A percentile compares a stretch with the other conserved stretches of the same genome.
These are phyloP conservation scores for Sporothrix pallida DNA, from an alignment of 2,329 filamentous ascomycete genomes.

Conservation along the genomic window DNA sequence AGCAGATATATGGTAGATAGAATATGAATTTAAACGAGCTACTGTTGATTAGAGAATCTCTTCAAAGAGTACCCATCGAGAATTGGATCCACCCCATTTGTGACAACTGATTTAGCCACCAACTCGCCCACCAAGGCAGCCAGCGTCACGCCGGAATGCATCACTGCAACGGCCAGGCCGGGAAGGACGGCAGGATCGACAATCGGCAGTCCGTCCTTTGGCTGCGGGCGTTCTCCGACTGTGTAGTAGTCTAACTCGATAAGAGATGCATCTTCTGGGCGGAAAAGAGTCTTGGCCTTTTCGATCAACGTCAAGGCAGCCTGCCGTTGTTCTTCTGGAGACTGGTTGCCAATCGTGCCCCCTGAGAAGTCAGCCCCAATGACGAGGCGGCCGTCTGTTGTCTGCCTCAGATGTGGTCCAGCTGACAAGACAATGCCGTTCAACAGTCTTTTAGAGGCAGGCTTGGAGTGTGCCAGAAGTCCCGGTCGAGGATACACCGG, in stretches of 20 bases:
- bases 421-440: constrained; percentile 40
- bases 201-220: constrained; percentile 43
- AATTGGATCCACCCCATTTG: constrained; percentile 25
- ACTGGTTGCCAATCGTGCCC: constrained; percentile 32
- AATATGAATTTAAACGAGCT: too few relatives aligned
- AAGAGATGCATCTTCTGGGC: constrained; percentile 21
- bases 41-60: too few relatives aligned
- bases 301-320: constrained; percentile 40
- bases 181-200: constrained; percentile 40
- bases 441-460: constrained; percentile 38
- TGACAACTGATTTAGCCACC: constrained; percentile 28
- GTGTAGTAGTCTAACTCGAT: constrained; percentile 43
- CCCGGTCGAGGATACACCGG: constrained; percentile 41
- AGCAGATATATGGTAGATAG: too few relatives aligned
- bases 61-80: neutral
- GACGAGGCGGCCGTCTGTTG: constrained; percentile 41
- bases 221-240: constrained; percentile 42
- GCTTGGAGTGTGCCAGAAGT: constrained; percentile 43
- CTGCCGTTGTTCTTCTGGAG: constrained; percentile 28
- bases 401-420: constrained; percentile 44
- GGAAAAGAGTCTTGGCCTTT: constrained; percentile 37
- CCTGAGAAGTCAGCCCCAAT: constrained; percentile 41
- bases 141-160: constrained; percentile 45
- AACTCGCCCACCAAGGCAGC: constrained; percentile 41
- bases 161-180: constrained; percentile 43